phyloP scores from a whole-genome alignment of 495 filamentous ascomycete genomes.

The Penicillium paxilli region DNA sequence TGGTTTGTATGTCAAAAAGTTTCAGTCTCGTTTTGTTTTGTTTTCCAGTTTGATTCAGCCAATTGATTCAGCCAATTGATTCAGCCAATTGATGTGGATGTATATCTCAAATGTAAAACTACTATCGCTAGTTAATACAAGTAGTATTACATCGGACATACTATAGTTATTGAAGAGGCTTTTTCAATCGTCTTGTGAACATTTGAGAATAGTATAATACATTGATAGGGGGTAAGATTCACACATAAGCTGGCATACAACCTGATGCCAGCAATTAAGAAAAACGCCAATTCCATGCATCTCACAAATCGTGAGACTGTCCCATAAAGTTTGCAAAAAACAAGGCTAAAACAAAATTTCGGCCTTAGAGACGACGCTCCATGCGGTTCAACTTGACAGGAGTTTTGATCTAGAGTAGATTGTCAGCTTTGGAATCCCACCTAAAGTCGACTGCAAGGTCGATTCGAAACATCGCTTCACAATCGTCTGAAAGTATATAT shows the following conservation, averaged over 20 bases:
- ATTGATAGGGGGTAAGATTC: conserved; percentile 21
- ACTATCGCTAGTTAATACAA: not conserved
- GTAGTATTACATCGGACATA: not conserved
- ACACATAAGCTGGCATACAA: conserved; percentile 19
- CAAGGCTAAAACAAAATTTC: conserved; percentile 1
- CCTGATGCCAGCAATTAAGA: conserved; percentile 28
- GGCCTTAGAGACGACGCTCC: conserved; percentile 58
- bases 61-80: conserved; percentile 1
- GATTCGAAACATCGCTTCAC: not conserved
- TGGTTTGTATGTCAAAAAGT: conserved; percentile 36
- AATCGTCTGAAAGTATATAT: not conserved
- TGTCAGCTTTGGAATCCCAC: not conserved
- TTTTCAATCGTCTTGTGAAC: conserved; percentile 3
- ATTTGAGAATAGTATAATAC: conserved; percentile 37
- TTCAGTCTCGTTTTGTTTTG: conserved; percentile 19
- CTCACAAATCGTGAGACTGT: conserved; percentile 28
- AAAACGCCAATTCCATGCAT: conserved; percentile 45
- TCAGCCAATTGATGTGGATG: conserved; percentile 4
- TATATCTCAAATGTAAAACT: conserved; percentile 1
- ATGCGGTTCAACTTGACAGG: conserved; percentile 78
- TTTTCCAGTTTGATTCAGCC: conserved; percentile 9
- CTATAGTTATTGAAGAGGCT: not conserved
- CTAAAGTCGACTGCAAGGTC: not conserved
- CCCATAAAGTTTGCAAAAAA: conserved; percentile 17
- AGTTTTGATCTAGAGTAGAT: conserved; percentile 59